These are phyloP conservation scores for Pythium monospermum DNA, from an alignment of 352 stramenopile genomes.

Conservation along the genomic window DNA sequence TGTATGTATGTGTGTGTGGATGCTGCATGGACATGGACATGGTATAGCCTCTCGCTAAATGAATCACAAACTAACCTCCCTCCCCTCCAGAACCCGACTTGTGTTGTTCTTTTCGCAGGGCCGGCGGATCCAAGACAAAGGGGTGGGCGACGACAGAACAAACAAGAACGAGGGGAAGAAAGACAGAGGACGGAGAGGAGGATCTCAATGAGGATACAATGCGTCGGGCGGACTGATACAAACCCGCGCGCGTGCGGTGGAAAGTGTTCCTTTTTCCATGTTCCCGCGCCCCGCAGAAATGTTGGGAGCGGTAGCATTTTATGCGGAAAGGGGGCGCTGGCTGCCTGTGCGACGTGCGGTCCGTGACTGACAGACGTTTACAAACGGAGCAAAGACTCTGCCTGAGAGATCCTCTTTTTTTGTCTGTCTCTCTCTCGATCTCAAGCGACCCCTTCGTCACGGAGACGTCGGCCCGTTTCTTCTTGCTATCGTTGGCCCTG, in stretches of 20 bases:
- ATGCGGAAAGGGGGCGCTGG: too few relatives aligned
- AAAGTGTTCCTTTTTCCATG: too few relatives aligned
- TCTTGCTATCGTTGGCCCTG: too few relatives aligned
- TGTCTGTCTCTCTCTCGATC: too few relatives aligned
- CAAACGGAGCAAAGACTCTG: conserved; percentile 29
- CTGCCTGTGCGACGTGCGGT: too few relatives aligned
- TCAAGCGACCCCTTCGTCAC: too few relatives aligned
- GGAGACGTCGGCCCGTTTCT: not conserved
- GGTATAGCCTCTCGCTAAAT: conserved; percentile 17
- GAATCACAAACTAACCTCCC: conserved; percentile 8
- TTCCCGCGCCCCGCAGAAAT: conserved; percentile 64
- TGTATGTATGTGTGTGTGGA: conserved; percentile 5
- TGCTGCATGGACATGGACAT: conserved; percentile 4
- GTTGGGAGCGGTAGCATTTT: conserved; percentile 37
- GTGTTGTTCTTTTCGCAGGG: too few relatives aligned
- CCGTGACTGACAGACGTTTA: conserved; percentile 82
- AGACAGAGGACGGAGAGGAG: not conserved
- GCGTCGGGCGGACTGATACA: conserved; percentile 86
- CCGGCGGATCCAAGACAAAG: too few relatives aligned
- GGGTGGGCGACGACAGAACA: not conserved
- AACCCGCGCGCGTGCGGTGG: conserved; percentile 28
- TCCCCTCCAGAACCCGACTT: too few relatives aligned
- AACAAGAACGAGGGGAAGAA: not conserved
- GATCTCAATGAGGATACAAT: conserved; percentile 81
- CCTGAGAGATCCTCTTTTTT: conserved; percentile 47